Conservation (phyloP, 306 rosid genomes). For the Castanea mollissima region DNA sequence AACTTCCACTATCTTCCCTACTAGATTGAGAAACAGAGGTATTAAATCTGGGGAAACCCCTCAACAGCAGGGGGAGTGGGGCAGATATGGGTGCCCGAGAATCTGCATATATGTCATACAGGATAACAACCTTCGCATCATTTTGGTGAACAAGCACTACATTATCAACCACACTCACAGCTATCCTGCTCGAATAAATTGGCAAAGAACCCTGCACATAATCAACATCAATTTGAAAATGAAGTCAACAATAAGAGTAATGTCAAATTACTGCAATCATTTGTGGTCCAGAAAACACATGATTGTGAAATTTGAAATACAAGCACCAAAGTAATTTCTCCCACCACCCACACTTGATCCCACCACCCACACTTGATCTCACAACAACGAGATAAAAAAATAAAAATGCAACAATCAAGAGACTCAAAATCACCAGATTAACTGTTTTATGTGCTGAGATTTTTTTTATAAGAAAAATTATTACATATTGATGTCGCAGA, state of each 20-base stretch:
- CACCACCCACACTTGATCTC: conserved; percentile 5
- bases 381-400: not conserved
- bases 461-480: too few relatives aligned
- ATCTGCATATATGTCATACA: conserved; percentile 84
- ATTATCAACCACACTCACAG: conserved; percentile 90
- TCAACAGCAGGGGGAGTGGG: conserved; percentile 84
- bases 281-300: conserved; percentile 15
- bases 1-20: conserved; percentile 57
- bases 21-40: conserved; percentile 45
- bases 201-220: conserved; percentile 93
- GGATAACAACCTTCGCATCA: conserved; percentile 94
- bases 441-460: not conserved
- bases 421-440: not conserved
- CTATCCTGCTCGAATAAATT: conserved; percentile 82
- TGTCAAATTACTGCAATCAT: conserved; percentile 12
- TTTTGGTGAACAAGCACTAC: conserved; percentile 93
- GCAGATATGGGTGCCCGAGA: conserved; percentile 94
- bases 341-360: conserved; percentile 1
- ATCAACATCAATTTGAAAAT: conserved; percentile 24
- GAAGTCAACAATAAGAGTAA: conserved; percentile 11
- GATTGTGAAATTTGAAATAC: conserved; percentile 3
- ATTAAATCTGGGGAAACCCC: conserved; percentile 72
- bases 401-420: not conserved
- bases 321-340: conserved; percentile 13
- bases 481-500: too few relatives aligned